A percentile compares a stretch with the other conserved stretches of the same genome.
phyloP scores from a whole-genome alignment of 495 filamentous ascomycete species.

The Aspergillus carlsbadensis region DNA sequence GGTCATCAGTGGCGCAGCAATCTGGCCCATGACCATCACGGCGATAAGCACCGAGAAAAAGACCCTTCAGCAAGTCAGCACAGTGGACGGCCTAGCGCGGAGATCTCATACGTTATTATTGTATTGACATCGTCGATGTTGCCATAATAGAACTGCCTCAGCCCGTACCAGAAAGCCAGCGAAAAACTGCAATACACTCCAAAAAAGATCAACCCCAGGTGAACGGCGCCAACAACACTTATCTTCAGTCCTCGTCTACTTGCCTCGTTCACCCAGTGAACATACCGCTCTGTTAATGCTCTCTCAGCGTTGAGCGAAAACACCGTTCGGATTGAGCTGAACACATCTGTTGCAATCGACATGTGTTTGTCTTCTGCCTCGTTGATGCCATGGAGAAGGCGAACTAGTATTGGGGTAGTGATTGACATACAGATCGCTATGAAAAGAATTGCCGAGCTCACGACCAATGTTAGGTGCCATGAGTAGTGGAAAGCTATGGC shows the following conservation, averaged over 20 bases:
- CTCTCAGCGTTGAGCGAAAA: conserved; percentile 51
- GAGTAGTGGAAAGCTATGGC: conserved; percentile 51
- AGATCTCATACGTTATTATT: conserved; percentile 44
- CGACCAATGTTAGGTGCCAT: conserved; percentile 46
- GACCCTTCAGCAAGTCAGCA: conserved; percentile 29
- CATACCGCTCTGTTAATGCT: conserved; percentile 38
- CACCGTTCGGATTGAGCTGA: conserved; percentile 50
- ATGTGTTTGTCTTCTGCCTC: conserved; percentile 33
- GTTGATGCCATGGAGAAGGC: conserved; percentile 23
- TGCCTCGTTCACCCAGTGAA: conserved; percentile 56
- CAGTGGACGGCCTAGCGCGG: too few relatives aligned
- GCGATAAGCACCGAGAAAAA: conserved; percentile 44
- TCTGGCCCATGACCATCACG: conserved; percentile 25
- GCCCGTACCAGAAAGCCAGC: conserved; percentile 53
- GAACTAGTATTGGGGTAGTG: conserved; percentile 44
- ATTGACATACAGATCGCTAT: conserved; percentile 28
- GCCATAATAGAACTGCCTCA: conserved; percentile 37
- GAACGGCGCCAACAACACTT: conserved; percentile 24
- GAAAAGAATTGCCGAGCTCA: conserved; percentile 39
- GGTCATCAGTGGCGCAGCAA: conserved; percentile 44
- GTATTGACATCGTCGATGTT: conserved; percentile 39
- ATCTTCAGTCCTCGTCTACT: conserved; percentile 48
- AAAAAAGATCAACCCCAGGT: conserved; percentile 37
- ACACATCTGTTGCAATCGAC: conserved; percentile 46
- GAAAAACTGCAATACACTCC: conserved; percentile 47